Percentiles rank a stretch among this genome's conserved stretches.
These are phyloP conservation scores for Vigna radiata DNA, from an alignment of 306 rosid species.

Conservation along the genomic window DNA sequence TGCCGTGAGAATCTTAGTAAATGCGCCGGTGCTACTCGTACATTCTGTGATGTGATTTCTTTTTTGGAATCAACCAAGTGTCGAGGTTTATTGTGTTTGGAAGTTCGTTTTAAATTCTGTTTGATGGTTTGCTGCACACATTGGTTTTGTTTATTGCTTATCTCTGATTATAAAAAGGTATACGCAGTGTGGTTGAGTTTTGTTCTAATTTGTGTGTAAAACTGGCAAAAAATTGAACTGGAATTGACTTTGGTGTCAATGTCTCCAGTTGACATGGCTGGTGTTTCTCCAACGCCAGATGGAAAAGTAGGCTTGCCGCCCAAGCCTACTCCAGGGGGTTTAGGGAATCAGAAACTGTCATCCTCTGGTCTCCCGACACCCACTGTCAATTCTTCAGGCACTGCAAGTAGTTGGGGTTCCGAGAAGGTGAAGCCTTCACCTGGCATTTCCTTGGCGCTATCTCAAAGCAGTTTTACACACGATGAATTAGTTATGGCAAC, in stretches of 20 bases:
- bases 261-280: slow-evolving; percentile 51
- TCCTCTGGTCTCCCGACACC: slow-evolving; percentile 22
- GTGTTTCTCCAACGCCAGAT: slow-evolving; percentile 36
- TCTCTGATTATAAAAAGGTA: not conserved
- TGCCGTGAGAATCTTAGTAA: not conserved
- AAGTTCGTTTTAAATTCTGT: not conserved
- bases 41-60: not conserved
- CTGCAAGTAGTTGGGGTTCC: slow-evolving; percentile 46
- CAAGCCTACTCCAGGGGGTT: slow-evolving; percentile 29
- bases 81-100: not conserved
- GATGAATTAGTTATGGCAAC: slow-evolving; percentile 64
- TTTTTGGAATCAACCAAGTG: not conserved
- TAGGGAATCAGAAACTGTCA: slow-evolving; percentile 6
- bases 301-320: slow-evolving; percentile 36
- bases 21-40: not conserved
- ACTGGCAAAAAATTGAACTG: not conserved
- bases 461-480: slow-evolving; percentile 58
- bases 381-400: slow-evolving; percentile 28
- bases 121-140: slow-evolving; percentile 1
- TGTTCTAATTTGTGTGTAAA: not conserved
- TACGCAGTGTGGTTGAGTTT: slow-evolving; percentile 18
- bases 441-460: slow-evolving; percentile 45
- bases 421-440: slow-evolving; percentile 44
- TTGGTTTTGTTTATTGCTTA: not conserved
- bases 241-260: slow-evolving; percentile 15